Conservation (phyloP, 2,329 filamentous ascomycete genomes). For the Byssothecium circinans region DNA sequence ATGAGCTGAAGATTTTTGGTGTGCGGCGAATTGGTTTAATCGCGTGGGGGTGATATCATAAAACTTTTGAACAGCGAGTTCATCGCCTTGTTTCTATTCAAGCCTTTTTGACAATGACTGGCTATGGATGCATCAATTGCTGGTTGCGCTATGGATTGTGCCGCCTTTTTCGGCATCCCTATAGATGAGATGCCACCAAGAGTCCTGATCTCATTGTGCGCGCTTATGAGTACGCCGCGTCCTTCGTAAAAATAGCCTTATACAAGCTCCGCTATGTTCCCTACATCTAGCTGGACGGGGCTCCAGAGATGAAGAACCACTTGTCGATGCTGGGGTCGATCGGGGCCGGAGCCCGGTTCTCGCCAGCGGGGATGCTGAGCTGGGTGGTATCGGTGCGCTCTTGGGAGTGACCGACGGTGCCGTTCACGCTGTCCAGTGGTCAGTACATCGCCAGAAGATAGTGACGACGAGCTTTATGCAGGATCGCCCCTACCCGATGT, state of each 20-base stretch:
- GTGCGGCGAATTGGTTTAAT: too few relatives aligned
- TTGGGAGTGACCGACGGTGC: constrained; percentile 71
- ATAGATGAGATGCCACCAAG: constrained; percentile 21
- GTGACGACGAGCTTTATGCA: too few relatives aligned
- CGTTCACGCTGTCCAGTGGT: constrained; percentile 12
- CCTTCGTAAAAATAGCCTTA: too few relatives aligned
- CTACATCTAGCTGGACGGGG: constrained; percentile 59
- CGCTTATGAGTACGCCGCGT: too few relatives aligned
- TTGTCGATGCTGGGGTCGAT: constrained; percentile 98
- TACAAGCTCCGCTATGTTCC: neutral
- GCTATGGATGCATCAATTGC: constrained; percentile 5
- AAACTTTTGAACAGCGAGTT: too few relatives aligned
- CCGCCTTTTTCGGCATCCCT: neutral
- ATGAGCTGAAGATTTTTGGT: too few relatives aligned
- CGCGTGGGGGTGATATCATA: too few relatives aligned
- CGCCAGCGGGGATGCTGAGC: constrained; percentile 74
- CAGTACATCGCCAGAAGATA: constrained; percentile 34
- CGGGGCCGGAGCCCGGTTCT: constrained; percentile 81
- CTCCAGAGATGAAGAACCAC: constrained; percentile 99
- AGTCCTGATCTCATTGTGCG: constrained; percentile 10
- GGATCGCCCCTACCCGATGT: too few relatives aligned
- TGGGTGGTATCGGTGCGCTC: constrained; percentile 69
- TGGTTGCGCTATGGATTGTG: neutral
- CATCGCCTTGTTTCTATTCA: too few relatives aligned
- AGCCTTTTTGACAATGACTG: too few relatives aligned